Evolutionary conservation across 2,329 filamentous ascomycete genomes (phyloP).

Genomic region (Hypomyces rosellus): DNA sequence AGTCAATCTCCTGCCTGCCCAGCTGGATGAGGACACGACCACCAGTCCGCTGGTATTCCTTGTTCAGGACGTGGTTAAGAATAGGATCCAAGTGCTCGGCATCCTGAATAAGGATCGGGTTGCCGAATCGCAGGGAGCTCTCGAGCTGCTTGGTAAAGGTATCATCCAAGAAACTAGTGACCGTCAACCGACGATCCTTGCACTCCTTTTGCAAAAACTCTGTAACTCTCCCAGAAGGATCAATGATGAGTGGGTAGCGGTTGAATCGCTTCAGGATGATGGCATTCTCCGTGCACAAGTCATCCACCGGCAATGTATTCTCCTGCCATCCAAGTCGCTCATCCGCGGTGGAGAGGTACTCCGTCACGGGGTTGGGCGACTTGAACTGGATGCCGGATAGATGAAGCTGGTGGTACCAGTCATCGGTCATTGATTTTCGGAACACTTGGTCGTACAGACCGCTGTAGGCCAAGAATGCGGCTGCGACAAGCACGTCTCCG

Average conservation of each 20-base stretch:
- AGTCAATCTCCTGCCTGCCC: constrained; percentile 98
- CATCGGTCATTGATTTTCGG: constrained; percentile 94
- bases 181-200: constrained; percentile 86
- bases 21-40: constrained; percentile 97
- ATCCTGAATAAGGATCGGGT: constrained; percentile 97
- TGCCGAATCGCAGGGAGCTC: constrained; percentile 93
- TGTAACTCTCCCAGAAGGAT: constrained; percentile 88
- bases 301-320: constrained; percentile 87
- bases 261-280: constrained; percentile 98
- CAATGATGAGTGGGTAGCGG: constrained; percentile 95
- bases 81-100: constrained; percentile 96
- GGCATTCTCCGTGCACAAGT: constrained; percentile 96
- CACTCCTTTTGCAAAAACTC: constrained; percentile 95
- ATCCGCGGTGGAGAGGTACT: constrained; percentile 94
- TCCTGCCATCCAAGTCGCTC: constrained; percentile 94
- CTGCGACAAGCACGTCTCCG: constrained; percentile 91
- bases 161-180: constrained; percentile 96
- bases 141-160: constrained; percentile 97
- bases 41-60: constrained; percentile 98
- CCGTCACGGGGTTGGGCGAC: constrained; percentile 85
- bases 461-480: constrained; percentile 93
- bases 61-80: constrained; percentile 97
- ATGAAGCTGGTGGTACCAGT: constrained; percentile 90
- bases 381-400: constrained; percentile 94
- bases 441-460: constrained; percentile 98